A percentile compares a stretch with the other conserved stretches of the same genome.
Evolutionary conservation across 1,139 yeast species (phyloP).

Genomic region (Hansenula sp.): DNA sequence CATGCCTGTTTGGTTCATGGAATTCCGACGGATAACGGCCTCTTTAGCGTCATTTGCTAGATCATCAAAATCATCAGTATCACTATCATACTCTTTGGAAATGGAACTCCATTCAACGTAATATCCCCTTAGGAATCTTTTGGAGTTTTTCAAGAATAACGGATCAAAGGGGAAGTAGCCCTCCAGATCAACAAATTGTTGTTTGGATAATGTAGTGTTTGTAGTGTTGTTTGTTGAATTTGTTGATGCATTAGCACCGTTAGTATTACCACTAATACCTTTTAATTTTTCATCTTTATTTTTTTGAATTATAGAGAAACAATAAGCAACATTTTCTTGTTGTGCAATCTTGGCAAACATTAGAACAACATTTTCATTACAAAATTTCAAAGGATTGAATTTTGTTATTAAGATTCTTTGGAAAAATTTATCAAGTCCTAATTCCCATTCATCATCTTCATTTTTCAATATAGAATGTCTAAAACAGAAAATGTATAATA

Average conservation of each 20-base stretch:
- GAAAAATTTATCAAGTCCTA: constrained; percentile 78
- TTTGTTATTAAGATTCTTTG: constrained; percentile 83
- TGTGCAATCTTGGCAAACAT: constrained; percentile 94
- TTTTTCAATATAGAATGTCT: constrained; percentile 59
- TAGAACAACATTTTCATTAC: constrained; percentile 89
- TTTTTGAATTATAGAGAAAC: constrained; percentile 89
- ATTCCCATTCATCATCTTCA: constrained; percentile 59
- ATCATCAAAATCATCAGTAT: constrained; percentile 32
- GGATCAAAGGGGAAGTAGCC: constrained; percentile 98
- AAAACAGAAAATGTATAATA: constrained; percentile 88
- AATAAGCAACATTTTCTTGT: constrained; percentile 84
- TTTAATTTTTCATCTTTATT: constrained; percentile 53
- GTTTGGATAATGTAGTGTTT: constrained; percentile 38
- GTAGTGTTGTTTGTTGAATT: background rate
- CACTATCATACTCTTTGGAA: constrained; percentile 58
- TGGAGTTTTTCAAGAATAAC: constrained; percentile 62
- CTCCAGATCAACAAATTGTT: constrained; percentile 83
- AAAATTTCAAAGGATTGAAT: constrained; percentile 89
- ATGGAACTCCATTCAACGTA: constrained; percentile 85
- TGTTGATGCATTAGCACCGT: constrained; percentile 10
- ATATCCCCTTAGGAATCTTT: constrained; percentile 46
- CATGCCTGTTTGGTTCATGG: constrained; percentile 13
- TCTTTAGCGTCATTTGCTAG: constrained; percentile 30
- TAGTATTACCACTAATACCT: constrained; percentile 31
- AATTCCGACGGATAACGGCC: constrained; percentile 28